These are phyloP conservation scores for Ustilago shanxiensis DNA, from an alignment of 1,284 basidiomycete genomes.

Conservation along the genomic window DNA sequence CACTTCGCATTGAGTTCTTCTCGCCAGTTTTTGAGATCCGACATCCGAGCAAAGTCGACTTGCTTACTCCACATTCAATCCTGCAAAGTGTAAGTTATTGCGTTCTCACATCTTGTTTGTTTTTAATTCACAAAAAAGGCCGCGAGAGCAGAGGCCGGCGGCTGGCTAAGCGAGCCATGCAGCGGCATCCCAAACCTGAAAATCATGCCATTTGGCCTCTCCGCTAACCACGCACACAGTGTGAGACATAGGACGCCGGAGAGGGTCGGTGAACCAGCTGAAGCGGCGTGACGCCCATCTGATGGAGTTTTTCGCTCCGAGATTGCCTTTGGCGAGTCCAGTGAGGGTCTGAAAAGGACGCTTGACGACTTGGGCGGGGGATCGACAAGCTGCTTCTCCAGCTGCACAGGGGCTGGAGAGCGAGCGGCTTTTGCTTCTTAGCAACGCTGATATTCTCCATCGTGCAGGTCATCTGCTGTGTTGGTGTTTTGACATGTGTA, in stretches of 20 bases:
- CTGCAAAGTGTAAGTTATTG: too few species aligned
- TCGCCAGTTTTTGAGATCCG: conserved; percentile 22
- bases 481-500: neutral
- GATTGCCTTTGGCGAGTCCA: neutral
- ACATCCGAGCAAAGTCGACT: conserved; percentile 7
- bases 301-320: conserved; percentile 6
- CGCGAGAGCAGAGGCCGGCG: conserved; percentile 9
- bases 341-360: conserved; percentile 9
- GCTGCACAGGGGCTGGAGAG: neutral
- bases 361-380: neutral
- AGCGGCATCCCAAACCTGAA: conserved; percentile 6
- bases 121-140: too few species aligned
- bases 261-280: neutral
- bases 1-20: conserved; percentile 11
- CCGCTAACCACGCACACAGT: neutral
- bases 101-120: too few species aligned
- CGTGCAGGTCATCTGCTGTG: neutral
- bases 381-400: conserved; percentile 14
- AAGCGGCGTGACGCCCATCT: neutral
- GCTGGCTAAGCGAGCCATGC: conserved; percentile 9
- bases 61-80: conserved; percentile 13
- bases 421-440: neutral
- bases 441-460: conserved; percentile 7
- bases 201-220: conserved; percentile 5
- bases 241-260: neutral